A percentile compares a stretch with the other conserved stretches of the same genome.
phyloP scores from a whole-genome alignment of 148 eudicot species.

The Heliosperma pusillum region DNA sequence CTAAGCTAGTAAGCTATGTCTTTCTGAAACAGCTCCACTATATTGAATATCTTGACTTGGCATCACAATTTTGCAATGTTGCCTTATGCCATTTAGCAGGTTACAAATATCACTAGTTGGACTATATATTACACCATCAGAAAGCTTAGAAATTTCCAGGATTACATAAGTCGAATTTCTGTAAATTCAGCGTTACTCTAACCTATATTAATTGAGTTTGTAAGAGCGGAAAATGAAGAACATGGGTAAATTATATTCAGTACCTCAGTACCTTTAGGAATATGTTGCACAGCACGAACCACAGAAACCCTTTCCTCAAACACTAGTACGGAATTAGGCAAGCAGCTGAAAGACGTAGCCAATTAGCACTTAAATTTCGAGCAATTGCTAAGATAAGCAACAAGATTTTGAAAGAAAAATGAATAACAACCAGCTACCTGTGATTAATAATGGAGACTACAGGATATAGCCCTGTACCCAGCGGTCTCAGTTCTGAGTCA shows the following conservation, averaged over 20 bases:
- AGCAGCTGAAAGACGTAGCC: constrained; percentile 56
- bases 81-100: too few relatives aligned
- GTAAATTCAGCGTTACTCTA: not conserved
- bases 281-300: constrained; percentile 71
- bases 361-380: constrained; percentile 17
- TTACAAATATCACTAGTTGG: too few relatives aligned
- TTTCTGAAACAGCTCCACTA: too few relatives aligned
- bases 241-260: constrained; percentile 17
- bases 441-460: constrained; percentile 78
- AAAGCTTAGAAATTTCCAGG: not conserved
- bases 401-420: not conserved
- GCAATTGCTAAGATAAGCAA: not conserved
- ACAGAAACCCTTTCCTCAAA: constrained; percentile 80
- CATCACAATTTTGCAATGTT: too few relatives aligned
- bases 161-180: not conserved
- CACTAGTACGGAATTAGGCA: constrained; percentile 80
- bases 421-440: constrained; percentile 42
- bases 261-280: constrained; percentile 98
- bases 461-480: constrained; percentile 85
- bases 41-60: too few relatives aligned
- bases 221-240: constrained; percentile 1
- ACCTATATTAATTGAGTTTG: not conserved
- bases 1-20: too few relatives aligned
- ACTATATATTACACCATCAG: too few relatives aligned
- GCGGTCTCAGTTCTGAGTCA: constrained; percentile 81